Base-by-base conservation (phyloP, 2,329 filamentous ascomycete genomes). In the Pseudodiploospora longispora region DNA sequence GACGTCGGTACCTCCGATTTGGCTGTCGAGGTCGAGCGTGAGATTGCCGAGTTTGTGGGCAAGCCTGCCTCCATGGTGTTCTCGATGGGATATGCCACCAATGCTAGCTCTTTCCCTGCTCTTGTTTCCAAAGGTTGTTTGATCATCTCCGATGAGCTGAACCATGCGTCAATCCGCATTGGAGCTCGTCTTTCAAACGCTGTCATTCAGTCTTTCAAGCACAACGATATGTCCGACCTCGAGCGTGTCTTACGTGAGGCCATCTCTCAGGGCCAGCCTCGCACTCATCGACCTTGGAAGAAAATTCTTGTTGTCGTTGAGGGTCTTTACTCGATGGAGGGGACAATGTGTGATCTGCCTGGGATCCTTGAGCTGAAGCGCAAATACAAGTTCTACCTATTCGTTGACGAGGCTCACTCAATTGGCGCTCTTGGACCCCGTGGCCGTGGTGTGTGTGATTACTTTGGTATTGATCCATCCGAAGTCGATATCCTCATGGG, bases 251-350 rank as follows among this genome's bases (percentile, higher is more conserved):
- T 98, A 6, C 85, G 93, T 36, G 90, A 97, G 61, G 85, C 83
- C 52, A 97, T 98, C 60, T 90, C 91, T 10, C 91, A 97, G 67
- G 93, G 93, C 37, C 93, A 98, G 62, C 93, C 93, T 42, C 85
- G 93, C 53, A 98, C 91, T n/a, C 93, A 98, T 66, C 85, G 93
- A 30, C 93, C 93, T 1, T 98, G 93, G 93, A 96, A 95, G 76
- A 98, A 97, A 80, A 97, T 98, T 48, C 66, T 98, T 41, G 87
- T 98, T 37, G 90, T 91, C 33, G 87, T 98, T 33, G 93, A 98
- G 65, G 93, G 93, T 55, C 77, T 98, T 19, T 98, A 98, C 74
- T 97, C 91, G 1, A 98, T 98, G 93, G 93, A 98, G 70, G 93
- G 93, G 40, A 96, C 90, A 53, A 95, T 98, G 87, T 93, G 87